A percentile compares a stretch with the other conserved stretches of the same genome.
Conservation (phyloP, 352 stramenopile species). For the Globisporangium nodosum region DNA sequence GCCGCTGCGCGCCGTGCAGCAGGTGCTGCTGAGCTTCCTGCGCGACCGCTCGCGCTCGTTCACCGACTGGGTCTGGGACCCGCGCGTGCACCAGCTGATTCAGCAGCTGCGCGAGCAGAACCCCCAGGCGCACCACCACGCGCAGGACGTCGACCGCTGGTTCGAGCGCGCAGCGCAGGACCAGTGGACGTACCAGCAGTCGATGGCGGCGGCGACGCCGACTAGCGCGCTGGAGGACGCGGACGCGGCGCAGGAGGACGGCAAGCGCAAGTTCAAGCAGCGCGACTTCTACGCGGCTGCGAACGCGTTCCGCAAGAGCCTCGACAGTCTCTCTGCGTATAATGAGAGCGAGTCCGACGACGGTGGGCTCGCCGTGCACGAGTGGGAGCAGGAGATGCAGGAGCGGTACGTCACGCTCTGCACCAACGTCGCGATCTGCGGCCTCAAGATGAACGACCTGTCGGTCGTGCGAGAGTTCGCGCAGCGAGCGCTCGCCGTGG, state of each 20-base stretch:
- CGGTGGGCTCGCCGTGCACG: conserved; percentile 18
- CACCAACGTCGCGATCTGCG: conserved; percentile 74
- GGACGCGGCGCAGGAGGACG: conserved; percentile 44
- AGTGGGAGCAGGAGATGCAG: conserved; percentile 42
- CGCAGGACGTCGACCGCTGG: conserved; percentile 32
- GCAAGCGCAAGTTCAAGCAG: conserved; percentile 58
- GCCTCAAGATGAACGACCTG: conserved; percentile 54
- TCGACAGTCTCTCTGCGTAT: conserved; percentile 31
- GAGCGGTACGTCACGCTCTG: conserved; percentile 60
- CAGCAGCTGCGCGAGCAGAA: conserved; percentile 37
- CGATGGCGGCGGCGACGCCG: conserved; percentile 14
- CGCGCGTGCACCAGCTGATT: conserved; percentile 45
- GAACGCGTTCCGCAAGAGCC: conserved; percentile 59
- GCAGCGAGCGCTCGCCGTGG: conserved; percentile 42
- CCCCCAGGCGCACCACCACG: conserved; percentile 20
- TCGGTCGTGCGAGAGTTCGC: conserved; percentile 56
- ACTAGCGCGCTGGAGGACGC: conserved; percentile 29
- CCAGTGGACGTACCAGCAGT: conserved; percentile 5
- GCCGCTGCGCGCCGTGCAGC: conserved; percentile 48
- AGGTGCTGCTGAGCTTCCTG: conserved; percentile 70
- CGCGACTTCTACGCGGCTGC: conserved; percentile 58
- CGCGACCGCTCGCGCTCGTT: conserved; percentile 50
- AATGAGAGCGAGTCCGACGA: conserved; percentile 48
- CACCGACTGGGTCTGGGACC: conserved; percentile 76
- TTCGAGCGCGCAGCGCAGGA: conserved; percentile 32